Conservation (phyloP, 2,329 filamentous ascomycete genomes). For the Pseudogymnoascus sp. region DNA sequence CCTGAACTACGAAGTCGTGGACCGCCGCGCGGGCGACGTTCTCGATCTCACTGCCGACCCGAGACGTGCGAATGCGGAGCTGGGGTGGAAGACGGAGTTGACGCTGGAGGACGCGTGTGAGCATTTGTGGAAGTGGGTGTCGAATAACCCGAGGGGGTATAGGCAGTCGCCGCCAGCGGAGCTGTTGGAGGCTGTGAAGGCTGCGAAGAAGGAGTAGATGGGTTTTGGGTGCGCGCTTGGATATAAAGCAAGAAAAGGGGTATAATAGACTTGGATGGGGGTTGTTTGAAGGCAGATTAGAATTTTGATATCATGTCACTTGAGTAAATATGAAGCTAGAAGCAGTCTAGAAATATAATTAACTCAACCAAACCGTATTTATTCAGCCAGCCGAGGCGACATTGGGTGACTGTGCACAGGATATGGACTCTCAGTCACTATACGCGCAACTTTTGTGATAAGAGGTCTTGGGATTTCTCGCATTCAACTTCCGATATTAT, state of each 20-base stretch:
- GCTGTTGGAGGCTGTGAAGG: conserved; percentile 60
- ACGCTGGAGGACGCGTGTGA: conserved; percentile 89
- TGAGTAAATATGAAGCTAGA: neutral
- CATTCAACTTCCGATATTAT: neutral
- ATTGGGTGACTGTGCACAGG: neutral
- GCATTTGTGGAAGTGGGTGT: conserved; percentile 94
- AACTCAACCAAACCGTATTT: neutral
- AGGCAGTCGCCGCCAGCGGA: conserved; percentile 81
- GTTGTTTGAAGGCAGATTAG: neutral
- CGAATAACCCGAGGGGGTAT: conserved; percentile 95
- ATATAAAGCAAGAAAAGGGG: neutral
- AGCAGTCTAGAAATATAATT: neutral
- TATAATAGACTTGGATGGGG: neutral
- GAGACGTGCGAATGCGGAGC: conserved; percentile 75
- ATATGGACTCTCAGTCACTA: neutral
- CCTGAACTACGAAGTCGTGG: conserved; percentile 78
- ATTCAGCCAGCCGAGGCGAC: no score
- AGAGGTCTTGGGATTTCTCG: neutral
- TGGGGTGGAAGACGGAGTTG: conserved; percentile 84
- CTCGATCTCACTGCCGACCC: conserved; percentile 92
- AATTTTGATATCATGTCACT: neutral
- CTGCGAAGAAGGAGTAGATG: conserved; percentile 14
- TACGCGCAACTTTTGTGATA: neutral
- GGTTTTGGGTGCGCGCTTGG: neutral
- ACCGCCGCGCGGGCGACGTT: conserved; percentile 79